These are phyloP conservation scores for Solanum pennellii DNA, from an alignment of 257 asterid genomes.

Conservation along the genomic window DNA sequence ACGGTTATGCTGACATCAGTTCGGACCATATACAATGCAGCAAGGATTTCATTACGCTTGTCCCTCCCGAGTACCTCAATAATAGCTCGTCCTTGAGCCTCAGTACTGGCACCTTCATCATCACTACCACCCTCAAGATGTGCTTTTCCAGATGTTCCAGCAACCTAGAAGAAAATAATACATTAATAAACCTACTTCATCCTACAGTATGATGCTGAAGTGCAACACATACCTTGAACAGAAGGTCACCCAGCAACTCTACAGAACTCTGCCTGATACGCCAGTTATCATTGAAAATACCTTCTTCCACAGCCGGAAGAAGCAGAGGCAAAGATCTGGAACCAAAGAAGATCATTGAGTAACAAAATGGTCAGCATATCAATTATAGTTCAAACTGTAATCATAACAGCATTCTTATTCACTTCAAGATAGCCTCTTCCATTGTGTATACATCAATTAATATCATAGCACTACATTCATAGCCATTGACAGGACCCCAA, in stretches of 20 bases:
- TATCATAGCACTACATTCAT: background rate
- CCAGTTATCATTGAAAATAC: slow-evolving; percentile 96
- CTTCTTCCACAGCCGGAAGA: slow-evolving; percentile 99
- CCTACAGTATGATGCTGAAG: background rate
- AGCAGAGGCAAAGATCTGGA: slow-evolving; percentile 85
- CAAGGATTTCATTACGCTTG: slow-evolving; percentile 96
- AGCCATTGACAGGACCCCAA: background rate
- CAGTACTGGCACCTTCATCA: slow-evolving; percentile 99
- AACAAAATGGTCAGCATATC: background rate
- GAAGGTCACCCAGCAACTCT: slow-evolving; percentile 91
- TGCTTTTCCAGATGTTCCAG: slow-evolving; percentile 99
- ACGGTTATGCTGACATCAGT: slow-evolving; percentile 91
- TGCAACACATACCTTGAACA: slow-evolving; percentile 60
- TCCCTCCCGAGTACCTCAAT: slow-evolving; percentile 96
- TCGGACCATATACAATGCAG: slow-evolving; percentile 98
- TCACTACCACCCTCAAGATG: slow-evolving; percentile 99
- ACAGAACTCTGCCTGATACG: slow-evolving; percentile 99
- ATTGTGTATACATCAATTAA: background rate
- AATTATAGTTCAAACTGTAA: background rate
- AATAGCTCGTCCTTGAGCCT: slow-evolving; percentile 98
- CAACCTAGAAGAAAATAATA: slow-evolving; percentile 53
- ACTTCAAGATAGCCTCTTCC: background rate
- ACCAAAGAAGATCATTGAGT: background rate
- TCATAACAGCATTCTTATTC: background rate
- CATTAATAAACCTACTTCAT: background rate